phyloP scores from a whole-genome alignment of 169 alveolate species.

The Eimeria zaria region DNA sequence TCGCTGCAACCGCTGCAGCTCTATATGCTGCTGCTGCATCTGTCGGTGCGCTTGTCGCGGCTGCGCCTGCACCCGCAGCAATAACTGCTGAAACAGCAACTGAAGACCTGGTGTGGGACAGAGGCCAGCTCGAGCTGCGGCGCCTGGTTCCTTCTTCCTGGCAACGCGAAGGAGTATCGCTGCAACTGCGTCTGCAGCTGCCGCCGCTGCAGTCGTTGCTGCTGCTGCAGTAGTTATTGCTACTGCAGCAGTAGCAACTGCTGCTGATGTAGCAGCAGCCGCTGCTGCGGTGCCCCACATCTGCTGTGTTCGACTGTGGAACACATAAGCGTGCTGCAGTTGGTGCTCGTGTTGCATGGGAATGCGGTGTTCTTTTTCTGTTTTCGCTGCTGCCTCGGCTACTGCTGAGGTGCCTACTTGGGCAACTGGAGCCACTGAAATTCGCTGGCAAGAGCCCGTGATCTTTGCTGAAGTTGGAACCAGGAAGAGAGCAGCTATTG shows the following conservation, averaged over 20 bases:
- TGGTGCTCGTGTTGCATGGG: slow-evolving; percentile 18
- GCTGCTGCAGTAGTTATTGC: slow-evolving; percentile 13
- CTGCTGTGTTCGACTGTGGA: background rate
- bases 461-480: slow-evolving; percentile 3
- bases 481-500: background rate
- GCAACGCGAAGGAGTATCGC: background rate
- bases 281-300: background rate
- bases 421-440: slow-evolving; percentile 13
- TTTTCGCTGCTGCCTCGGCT: slow-evolving; percentile 34
- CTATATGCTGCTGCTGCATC: background rate
- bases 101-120: background rate
- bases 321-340: slow-evolving; percentile 2
- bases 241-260: background rate
- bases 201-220: slow-evolving; percentile 8
- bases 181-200: slow-evolving; percentile 54
- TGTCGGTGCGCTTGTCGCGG: background rate
- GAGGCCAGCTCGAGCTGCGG: slow-evolving; percentile 57
- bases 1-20: background rate
- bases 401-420: slow-evolving; percentile 38
- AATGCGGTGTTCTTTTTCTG: background rate
- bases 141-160: background rate
- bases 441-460: too few relatives aligned
- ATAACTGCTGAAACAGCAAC: background rate
- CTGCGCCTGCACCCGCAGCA: background rate
- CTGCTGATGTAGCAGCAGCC: background rate